These are phyloP conservation scores for Dysphania ambrosioides DNA, from an alignment of 148 eudicot genomes.

Conservation along the genomic window DNA sequence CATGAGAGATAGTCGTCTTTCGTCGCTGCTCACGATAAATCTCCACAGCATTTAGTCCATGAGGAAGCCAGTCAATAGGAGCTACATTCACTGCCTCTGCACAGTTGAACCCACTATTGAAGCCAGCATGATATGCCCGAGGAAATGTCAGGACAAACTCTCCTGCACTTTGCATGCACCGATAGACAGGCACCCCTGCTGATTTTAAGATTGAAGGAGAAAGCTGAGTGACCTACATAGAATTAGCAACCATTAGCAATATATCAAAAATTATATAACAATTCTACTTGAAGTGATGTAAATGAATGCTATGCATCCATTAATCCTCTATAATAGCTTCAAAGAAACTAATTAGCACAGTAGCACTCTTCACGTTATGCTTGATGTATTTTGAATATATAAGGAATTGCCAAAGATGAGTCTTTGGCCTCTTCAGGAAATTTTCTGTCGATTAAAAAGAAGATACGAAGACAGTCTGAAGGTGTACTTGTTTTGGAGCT, in stretches of 20 bases:
- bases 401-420: not conserved
- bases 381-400: not conserved
- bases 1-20: conserved; percentile 92
- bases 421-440: not conserved
- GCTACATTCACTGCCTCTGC: conserved; percentile 99
- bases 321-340: not conserved
- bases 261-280: not conserved
- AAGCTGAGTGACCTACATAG: conserved; percentile 81
- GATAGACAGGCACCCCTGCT: conserved; percentile 89
- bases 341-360: not conserved
- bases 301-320: not conserved
- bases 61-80: conserved; percentile 98
- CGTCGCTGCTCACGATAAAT: conserved; percentile 84
- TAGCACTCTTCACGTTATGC: not conserved
- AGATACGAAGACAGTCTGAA: not conserved
- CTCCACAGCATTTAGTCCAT: conserved; percentile 94
- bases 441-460: not conserved
- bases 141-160: conserved; percentile 96
- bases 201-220: conserved; percentile 78
- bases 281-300: not conserved
- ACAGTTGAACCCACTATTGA: conserved; percentile 94
- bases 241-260: conserved; percentile 14
- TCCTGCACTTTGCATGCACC: conserved; percentile 85
- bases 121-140: conserved; percentile 94
- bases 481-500: not conserved